These are phyloP conservation scores for Geotrichum restrictum DNA, from an alignment of 1,139 yeast species.

Conservation along the genomic window DNA sequence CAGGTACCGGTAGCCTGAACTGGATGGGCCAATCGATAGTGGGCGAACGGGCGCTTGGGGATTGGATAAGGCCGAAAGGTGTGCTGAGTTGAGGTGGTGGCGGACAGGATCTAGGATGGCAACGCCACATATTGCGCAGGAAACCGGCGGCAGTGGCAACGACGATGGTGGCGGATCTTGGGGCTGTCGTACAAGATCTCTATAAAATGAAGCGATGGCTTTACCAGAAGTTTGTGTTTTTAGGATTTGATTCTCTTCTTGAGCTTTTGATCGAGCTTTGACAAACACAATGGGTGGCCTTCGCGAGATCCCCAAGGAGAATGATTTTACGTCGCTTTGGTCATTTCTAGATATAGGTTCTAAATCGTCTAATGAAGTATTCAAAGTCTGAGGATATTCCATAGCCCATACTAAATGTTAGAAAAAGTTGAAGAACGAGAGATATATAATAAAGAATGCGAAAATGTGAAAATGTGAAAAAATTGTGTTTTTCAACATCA, in stretches of 20 bases:
- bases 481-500: no score
- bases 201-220: slow-evolving; percentile 12
- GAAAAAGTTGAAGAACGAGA: no score
- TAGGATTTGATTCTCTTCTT: neutral
- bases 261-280: slow-evolving; percentile 1
- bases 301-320: slow-evolving; percentile 12
- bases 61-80: slow-evolving; percentile 20
- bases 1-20: slow-evolving; percentile 26
- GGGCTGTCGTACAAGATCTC: slow-evolving; percentile 3
- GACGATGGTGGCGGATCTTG: neutral
- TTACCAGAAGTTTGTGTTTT: neutral
- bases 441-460: no score
- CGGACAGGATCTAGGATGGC: slow-evolving; percentile 18
- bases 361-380: no score
- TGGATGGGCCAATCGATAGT: slow-evolving; percentile 18
- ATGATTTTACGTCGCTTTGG: slow-evolving; percentile 3
- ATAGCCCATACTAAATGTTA: no score
- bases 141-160: no score
- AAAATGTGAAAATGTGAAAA: neutral
- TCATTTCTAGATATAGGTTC: neutral
- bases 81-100: slow-evolving; percentile 23
- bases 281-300: slow-evolving; percentile 16
- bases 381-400: no score
- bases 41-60: slow-evolving; percentile 22
- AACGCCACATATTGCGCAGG: slow-evolving; percentile 22